These are phyloP conservation scores for Cyclocybe cylindracea DNA, from an alignment of 768 basidiomycete genomes.

Conservation along the genomic window DNA sequence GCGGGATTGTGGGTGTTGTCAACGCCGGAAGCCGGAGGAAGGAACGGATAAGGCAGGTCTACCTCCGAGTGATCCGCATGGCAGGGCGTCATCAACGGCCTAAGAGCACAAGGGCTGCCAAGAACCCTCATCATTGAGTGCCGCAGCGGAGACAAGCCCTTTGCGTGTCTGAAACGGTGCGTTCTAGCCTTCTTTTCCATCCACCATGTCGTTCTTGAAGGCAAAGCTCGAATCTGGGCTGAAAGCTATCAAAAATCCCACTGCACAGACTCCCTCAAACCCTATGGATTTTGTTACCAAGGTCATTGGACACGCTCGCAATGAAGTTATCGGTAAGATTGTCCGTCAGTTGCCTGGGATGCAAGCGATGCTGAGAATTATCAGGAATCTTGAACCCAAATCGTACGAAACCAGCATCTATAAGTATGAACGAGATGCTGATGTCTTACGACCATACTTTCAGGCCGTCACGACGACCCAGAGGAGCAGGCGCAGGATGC, in stretches of 20 bases:
- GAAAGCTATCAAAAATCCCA: slow-evolving; percentile 18
- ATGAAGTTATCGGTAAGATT: slow-evolving; percentile 37
- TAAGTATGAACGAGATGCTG: not conserved
- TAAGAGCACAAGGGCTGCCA: too few relatives aligned
- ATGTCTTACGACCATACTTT: not conserved
- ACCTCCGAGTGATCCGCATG: too few relatives aligned
- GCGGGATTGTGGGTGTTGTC: too few relatives aligned
- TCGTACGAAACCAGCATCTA: slow-evolving; percentile 25
- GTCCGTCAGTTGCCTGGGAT: not conserved
- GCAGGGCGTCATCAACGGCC: too few relatives aligned
- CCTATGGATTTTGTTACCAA: slow-evolving; percentile 38
- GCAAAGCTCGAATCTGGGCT: slow-evolving; percentile 27
- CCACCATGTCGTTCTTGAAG: slow-evolving; percentile 41
- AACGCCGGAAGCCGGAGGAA: too few relatives aligned
- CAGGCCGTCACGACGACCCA: slow-evolving; percentile 74
- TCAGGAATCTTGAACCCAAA: slow-evolving; percentile 48
- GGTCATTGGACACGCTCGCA: slow-evolving; percentile 40
- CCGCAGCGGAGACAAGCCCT: too few relatives aligned
- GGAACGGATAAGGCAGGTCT: too few relatives aligned
- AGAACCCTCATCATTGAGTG: too few relatives aligned
- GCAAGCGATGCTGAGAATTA: not conserved
- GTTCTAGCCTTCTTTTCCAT: slow-evolving; percentile 6
- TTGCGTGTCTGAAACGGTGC: too few relatives aligned
- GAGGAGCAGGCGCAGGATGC: slow-evolving; percentile 72
- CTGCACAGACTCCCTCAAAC: slow-evolving; percentile 9